Evolutionary conservation across 805 yeast species (phyloP).

Genomic region (Saccharomycopsis javanensis): DNA sequence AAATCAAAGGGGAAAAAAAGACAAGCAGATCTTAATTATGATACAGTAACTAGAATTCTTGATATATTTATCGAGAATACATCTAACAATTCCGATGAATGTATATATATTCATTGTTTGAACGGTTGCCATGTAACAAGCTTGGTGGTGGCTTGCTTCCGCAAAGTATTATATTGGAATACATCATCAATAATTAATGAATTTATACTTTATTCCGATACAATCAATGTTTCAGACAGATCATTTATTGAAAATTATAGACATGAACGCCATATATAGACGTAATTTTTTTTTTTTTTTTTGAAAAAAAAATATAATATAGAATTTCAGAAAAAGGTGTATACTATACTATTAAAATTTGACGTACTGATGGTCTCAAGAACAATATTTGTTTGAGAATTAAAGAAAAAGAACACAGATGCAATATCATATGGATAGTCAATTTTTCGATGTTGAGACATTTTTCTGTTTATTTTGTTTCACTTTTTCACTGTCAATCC

Average conservation of each 20-base stretch:
- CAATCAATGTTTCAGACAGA: conserved; percentile 74
- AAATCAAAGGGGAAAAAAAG: conserved; percentile 58
- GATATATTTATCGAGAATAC: background rate
- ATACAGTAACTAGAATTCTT: conserved; percentile 50
- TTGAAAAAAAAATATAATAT: background rate
- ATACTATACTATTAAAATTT: too few relatives aligned
- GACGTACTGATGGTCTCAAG: too few relatives aligned
- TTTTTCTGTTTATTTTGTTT: too few relatives aligned
- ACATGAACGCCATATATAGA: too few relatives aligned
- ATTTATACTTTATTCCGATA: conserved; percentile 65
- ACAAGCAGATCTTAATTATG: conserved; percentile 69
- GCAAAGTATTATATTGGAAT: conserved; percentile 83
- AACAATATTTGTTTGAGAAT: too few relatives aligned
- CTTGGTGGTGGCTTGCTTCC: conserved; percentile 72
- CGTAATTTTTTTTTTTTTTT: too few relatives aligned
- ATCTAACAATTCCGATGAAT: conserved; percentile 24
- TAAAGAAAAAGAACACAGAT: background rate
- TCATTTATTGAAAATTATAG: conserved; percentile 58
- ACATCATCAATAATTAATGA: conserved; percentile 81
- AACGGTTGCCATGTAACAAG: conserved; percentile 87
- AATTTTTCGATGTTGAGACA: too few relatives aligned
- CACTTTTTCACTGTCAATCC: too few relatives aligned
- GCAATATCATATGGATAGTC: too few relatives aligned
- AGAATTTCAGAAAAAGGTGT: too few relatives aligned
- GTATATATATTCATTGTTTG: conserved; percentile 75